Evolutionary conservation across 805 yeast species (phyloP).

Genomic region (Wickerhamomyces bovis): DNA sequence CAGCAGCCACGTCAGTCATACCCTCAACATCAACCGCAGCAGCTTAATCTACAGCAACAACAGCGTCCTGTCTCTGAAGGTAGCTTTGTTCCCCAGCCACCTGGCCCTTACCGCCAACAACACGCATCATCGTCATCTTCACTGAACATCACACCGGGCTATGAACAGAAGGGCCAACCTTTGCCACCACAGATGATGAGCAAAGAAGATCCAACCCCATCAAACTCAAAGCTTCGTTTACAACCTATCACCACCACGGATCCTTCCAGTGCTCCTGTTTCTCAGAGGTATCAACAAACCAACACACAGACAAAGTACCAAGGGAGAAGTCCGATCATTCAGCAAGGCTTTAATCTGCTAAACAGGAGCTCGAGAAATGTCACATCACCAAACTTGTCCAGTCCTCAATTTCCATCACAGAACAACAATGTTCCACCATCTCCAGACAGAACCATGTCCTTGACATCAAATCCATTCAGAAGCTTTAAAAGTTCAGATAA

Average conservation of each 20-base stretch:
- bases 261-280: conserved; percentile 10
- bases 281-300: conserved; percentile 17
- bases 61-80: conserved; percentile 13
- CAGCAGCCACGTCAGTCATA: not conserved
- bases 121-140: conserved; percentile 8
- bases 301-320: conserved; percentile 12
- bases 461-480: conserved; percentile 28
- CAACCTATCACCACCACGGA: conserved; percentile 16
- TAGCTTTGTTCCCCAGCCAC: conserved; percentile 2
- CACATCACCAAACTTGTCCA: conserved; percentile 16
- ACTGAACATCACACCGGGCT: not conserved
- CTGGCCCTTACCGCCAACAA: conserved; percentile 2
- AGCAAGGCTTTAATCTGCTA: conserved; percentile 33
- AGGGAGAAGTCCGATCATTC: conserved; percentile 30
- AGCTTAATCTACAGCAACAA: conserved; percentile 11
- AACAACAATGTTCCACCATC: conserved; percentile 11
- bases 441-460: conserved; percentile 29
- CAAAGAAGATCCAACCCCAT: not conserved
- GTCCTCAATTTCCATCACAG: conserved; percentile 2
- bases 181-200: conserved; percentile 4
- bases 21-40: conserved; percentile 2
- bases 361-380: conserved; percentile 23
- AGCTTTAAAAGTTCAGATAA: conserved; percentile 24
- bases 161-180: conserved; percentile 1
- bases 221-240: conserved; percentile 3